These are phyloP conservation scores for Gyrodon lividus DNA, from an alignment of 768 basidiomycete genomes.

Conservation along the genomic window DNA sequence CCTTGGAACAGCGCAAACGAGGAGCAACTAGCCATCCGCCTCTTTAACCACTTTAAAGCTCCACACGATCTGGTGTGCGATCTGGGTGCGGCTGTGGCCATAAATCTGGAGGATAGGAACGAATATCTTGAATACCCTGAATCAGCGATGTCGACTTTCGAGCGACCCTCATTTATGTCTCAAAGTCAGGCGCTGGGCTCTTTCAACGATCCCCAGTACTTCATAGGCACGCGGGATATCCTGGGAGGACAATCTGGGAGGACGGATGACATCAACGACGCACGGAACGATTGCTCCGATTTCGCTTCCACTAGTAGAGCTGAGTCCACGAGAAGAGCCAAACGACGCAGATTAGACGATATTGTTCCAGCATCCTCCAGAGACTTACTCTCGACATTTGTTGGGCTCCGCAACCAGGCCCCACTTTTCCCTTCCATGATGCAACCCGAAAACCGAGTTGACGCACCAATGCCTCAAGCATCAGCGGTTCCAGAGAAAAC, in stretches of 20 bases:
- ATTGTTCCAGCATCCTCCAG: slow-evolving; percentile 23
- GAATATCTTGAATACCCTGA: slow-evolving; percentile 22
- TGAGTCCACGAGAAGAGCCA: slow-evolving; percentile 8
- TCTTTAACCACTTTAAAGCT: neutral
- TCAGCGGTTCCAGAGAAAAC: slow-evolving; percentile 11
- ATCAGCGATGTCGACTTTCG: slow-evolving; percentile 19
- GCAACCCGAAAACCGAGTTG: slow-evolving; percentile 13
- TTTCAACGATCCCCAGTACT: slow-evolving; percentile 1
- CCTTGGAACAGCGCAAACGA: slow-evolving; percentile 1
- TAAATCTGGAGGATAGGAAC: slow-evolving; percentile 14
- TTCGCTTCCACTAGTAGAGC: neutral
- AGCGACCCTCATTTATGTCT: slow-evolving; percentile 25
- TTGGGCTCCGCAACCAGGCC: slow-evolving; percentile 25
- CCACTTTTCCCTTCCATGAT: slow-evolving; percentile 3
- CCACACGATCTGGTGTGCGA: slow-evolving; percentile 9
- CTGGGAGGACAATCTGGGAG: slow-evolving; percentile 6
- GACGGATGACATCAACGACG: neutral
- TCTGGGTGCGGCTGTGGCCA: neutral
- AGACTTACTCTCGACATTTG: slow-evolving; percentile 25
- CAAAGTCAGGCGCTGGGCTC: slow-evolving; percentile 13
- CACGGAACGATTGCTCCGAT: neutral
- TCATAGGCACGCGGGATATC: slow-evolving; percentile 1
- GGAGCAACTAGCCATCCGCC: neutral
- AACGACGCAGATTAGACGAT: slow-evolving; percentile 28
- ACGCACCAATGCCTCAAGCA: slow-evolving; percentile 8